Base-by-base conservation (phyloP, 371 early-diverging fungal genomes). In the Lichtheimia hyalospora region DNA sequence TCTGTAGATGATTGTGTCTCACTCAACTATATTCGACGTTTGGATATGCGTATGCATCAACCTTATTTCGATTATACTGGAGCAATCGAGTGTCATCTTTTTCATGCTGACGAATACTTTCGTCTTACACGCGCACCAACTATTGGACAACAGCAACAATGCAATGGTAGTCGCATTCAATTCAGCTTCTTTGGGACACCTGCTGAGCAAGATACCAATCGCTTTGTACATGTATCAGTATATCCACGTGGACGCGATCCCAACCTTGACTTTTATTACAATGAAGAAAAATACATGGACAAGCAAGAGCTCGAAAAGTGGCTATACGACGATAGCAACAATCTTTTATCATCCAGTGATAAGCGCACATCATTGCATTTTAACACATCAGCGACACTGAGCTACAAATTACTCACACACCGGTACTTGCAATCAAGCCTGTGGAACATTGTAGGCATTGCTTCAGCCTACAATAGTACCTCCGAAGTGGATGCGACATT, bases 371-470 rank as follows among this genome's bases (percentile, higher is more conserved):
- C 21, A 43, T 21, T 46, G 6, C n/a, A 21, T 21, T n/a, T 43
- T 46, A 55, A 55, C 27, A 55, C 42, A n/a, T 55, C 56, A 1
- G 39, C 56, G 40, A 41, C 56, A 42, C 41, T 55, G 2, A 55
- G 56, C 27, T 69, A 69, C 27, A 61, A 69, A 25, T 39, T 69
- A n/a, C 49, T 44, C 15, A 28, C 59, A 21, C 65, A 65, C 28
- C 62, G 42, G 1, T 65, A 60, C 24, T 51, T 69, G n/a, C 51
- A 60, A 49, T 23, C 43, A 2, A 63, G 53, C 23, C 60, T 57
- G 3, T 69, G 69, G 69, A 69, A 69, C 27, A 55, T 50, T 44
- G 61, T 64, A 8, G 69, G 69, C 4, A 64, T 69, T 43, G 50
- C 60, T 20, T 60, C 65, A 13, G 44, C 50, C 3, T 54, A 58